Percentiles rank a stretch among this genome's conserved stretches.
phyloP scores from a whole-genome alignment of 139 green algal genomes.

The Chlamydomonas sphaeroides region DNA sequence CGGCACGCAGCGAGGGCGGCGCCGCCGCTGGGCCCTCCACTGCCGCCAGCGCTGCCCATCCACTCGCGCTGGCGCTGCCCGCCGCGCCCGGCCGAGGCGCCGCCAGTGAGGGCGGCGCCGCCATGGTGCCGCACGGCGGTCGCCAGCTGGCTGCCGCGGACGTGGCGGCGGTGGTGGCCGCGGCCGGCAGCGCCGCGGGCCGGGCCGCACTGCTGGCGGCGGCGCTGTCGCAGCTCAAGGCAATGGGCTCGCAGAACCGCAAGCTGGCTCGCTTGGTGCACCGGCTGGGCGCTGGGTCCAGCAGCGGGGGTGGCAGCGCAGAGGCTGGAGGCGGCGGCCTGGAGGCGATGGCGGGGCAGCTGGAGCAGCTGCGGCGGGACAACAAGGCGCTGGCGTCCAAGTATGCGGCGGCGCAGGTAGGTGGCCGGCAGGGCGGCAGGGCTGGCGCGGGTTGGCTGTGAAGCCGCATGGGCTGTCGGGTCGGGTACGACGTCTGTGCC shows the following conservation, averaged over 20 bases:
- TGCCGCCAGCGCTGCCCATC: no score
- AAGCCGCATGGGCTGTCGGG: no score
- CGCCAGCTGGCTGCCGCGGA: no score
- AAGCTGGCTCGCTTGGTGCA: constrained; percentile 7
- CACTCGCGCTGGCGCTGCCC: no score
- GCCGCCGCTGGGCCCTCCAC: no score
- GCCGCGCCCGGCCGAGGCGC: no score
- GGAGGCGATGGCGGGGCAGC: neutral
- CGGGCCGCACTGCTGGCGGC: neutral
- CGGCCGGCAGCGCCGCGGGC: neutral
- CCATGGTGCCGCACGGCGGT: no score
- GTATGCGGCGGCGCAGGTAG: neutral
- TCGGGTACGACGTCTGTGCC: no score
- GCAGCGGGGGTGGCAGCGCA: neutral
- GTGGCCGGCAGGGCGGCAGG: neutral
- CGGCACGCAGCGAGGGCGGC: no score
- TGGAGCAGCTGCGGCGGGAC: constrained; percentile 5
- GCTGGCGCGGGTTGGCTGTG: no score
- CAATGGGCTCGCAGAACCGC: constrained; percentile 2
- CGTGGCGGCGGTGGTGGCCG: no score
- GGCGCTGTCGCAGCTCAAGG: neutral
- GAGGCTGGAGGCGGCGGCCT: neutral
- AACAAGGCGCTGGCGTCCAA: neutral
- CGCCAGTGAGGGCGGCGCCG: no score
- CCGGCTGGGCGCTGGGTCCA: neutral